A percentile compares a stretch with the other conserved stretches of the same genome.
Evolutionary conservation across 371 early-diverging fungal species (phyloP).

Genomic region (Mortierella sp.): DNA sequence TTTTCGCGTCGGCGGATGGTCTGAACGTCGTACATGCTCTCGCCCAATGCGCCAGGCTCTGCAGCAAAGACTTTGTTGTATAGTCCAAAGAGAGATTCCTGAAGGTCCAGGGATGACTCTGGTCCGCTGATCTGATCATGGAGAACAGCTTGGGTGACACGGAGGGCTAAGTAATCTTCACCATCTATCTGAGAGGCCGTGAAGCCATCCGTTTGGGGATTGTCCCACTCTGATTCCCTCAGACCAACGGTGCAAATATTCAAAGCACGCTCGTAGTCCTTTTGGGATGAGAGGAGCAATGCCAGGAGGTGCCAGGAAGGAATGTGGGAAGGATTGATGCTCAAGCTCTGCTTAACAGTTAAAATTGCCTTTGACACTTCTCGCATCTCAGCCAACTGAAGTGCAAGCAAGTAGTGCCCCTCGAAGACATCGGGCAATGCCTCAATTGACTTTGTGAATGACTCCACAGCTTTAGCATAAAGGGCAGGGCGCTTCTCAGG

Average conservation of each 20-base stretch:
- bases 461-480: slow-evolving; percentile 74
- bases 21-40: slow-evolving; percentile 40
- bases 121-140: slow-evolving; percentile 66
- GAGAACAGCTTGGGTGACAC: slow-evolving; percentile 71
- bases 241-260: slow-evolving; percentile 82
- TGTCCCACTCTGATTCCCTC: slow-evolving; percentile 70
- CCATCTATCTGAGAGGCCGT: slow-evolving; percentile 60
- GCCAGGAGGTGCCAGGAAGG: slow-evolving; percentile 91
- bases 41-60: slow-evolving; percentile 45
- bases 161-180: slow-evolving; percentile 69
- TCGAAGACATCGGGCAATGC: slow-evolving; percentile 65
- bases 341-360: slow-evolving; percentile 72
- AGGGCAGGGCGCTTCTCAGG: slow-evolving; percentile 74
- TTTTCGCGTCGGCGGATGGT: slow-evolving; percentile 40
- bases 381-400: slow-evolving; percentile 86
- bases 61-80: slow-evolving; percentile 71
- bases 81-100: slow-evolving; percentile 70
- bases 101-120: slow-evolving; percentile 66
- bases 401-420: slow-evolving; percentile 81
- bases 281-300: slow-evolving; percentile 78
- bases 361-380: slow-evolving; percentile 79
- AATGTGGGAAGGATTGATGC: slow-evolving; percentile 70
- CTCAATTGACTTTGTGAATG: slow-evolving; percentile 68
- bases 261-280: slow-evolving; percentile 73
- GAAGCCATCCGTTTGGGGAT: slow-evolving; percentile 28